Conservation (phyloP, 2,329 filamentous ascomycete species). For the Aurifilum marmelostoma region DNA sequence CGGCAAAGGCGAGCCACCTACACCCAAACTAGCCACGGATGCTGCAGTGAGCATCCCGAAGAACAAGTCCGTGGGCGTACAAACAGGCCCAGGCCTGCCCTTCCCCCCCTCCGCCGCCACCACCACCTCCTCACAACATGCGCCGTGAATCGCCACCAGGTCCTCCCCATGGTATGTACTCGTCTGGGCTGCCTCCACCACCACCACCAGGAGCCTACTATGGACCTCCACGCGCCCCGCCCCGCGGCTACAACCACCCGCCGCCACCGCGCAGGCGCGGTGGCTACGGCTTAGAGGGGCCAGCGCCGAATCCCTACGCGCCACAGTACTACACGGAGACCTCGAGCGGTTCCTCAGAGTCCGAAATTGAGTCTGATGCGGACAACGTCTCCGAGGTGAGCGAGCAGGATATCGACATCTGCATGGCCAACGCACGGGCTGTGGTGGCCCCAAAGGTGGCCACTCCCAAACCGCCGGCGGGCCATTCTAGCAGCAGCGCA, state of each 20-base stretch:
- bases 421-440: constrained; percentile 22
- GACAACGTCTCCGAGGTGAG: constrained; percentile 36
- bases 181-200: constrained; percentile 15
- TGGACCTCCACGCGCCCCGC: constrained; percentile 18
- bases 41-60: background rate
- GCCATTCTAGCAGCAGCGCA: constrained; percentile 17
- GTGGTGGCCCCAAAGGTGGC: constrained; percentile 11
- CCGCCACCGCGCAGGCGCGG: constrained; percentile 16
- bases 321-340: background rate
- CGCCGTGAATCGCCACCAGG: constrained; percentile 3
- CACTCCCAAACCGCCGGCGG: constrained; percentile 13
- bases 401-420: constrained; percentile 37
- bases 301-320: background rate
- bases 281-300: background rate
- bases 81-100: constrained; percentile 22
- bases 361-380: constrained; percentile 30
- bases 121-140: background rate
- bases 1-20: constrained; percentile 6
- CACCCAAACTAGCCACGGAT: background rate
- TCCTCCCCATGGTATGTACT: background rate
- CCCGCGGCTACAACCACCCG: constrained; percentile 1
- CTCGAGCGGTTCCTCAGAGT: constrained; percentile 8
- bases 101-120: background rate
- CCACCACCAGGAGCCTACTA: constrained; percentile 13
- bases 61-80: constrained; percentile 22